Evolutionary conservation across 2,329 filamentous ascomycete species (phyloP).

Genomic region (Alternaria solani): DNA sequence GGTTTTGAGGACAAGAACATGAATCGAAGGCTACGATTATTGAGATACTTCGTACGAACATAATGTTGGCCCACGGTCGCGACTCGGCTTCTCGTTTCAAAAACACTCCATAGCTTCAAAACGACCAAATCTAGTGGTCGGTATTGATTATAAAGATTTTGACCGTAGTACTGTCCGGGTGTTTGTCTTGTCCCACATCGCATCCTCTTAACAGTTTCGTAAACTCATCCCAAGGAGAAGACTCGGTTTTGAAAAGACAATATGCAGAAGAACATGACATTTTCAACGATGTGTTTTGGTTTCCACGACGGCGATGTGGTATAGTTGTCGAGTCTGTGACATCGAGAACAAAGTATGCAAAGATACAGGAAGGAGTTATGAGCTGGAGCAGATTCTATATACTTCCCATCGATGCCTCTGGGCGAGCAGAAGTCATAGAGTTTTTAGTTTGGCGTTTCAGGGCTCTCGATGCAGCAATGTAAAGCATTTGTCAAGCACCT

Average conservation of each 20-base stretch:
- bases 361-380: too few relatives aligned
- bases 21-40: background rate
- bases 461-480: background rate
- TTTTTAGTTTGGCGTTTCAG: accelerated
- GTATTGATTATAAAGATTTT: background rate
- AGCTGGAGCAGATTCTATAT: background rate
- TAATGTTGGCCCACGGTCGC: background rate
- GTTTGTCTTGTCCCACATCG: accelerated
- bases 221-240: background rate
- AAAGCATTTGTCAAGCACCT: too few relatives aligned
- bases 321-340: background rate
- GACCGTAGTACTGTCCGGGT: too few relatives aligned
- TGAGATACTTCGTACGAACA: background rate
- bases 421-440: background rate
- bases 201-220: background rate
- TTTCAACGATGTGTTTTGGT: background rate
- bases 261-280: background rate
- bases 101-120: too few relatives aligned
- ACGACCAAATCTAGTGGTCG: accelerated
- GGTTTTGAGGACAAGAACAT: background rate
- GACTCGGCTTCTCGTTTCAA: too few relatives aligned
- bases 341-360: background rate
- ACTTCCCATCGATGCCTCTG: accelerated
- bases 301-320: background rate
- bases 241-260: background rate